Percentiles rank a stretch among this genome's conserved stretches.
phyloP scores from a whole-genome alignment of 2,329 filamentous ascomycete species.

The Claviceps lovelessii region DNA sequence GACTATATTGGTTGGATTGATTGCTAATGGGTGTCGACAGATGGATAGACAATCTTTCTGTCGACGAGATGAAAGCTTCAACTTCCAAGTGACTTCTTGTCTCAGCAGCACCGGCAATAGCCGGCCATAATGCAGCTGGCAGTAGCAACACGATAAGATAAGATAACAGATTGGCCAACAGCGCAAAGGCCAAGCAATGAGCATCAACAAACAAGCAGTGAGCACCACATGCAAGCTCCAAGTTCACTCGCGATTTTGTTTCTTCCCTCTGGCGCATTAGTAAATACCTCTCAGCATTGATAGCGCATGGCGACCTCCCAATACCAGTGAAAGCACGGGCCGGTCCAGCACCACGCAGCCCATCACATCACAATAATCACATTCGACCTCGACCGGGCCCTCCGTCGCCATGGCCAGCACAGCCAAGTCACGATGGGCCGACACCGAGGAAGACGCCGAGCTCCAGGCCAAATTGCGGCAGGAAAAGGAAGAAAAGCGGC shows the following conservation, averaged over 20 bases:
- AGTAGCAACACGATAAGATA: neutral
- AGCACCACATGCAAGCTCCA: neutral
- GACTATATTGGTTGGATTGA: neutral
- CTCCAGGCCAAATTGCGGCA: conserved; percentile 57
- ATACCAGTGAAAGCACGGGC: neutral
- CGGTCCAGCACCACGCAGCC: neutral
- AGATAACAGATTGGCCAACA: neutral
- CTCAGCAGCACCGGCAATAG: neutral
- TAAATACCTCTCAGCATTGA: neutral
- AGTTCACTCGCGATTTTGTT: neutral
- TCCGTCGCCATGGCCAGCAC: conserved; percentile 38
- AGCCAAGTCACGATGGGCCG: conserved; percentile 71
- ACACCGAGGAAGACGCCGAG: conserved; percentile 66
- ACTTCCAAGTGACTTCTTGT: neutral
- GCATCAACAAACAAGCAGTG: neutral
- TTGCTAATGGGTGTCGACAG: neutral
- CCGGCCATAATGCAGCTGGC: neutral
- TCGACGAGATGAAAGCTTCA: neutral
- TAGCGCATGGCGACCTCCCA: neutral
- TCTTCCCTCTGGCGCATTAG: no score
- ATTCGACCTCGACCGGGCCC: no score
- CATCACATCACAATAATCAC: neutral
- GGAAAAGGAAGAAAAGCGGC: conserved; percentile 83
- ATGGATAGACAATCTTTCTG: neutral
- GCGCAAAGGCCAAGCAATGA: no score